Evolutionary conservation across 2,329 filamentous ascomycete species (phyloP).

Genomic region (Lizonia empirigonia): DNA sequence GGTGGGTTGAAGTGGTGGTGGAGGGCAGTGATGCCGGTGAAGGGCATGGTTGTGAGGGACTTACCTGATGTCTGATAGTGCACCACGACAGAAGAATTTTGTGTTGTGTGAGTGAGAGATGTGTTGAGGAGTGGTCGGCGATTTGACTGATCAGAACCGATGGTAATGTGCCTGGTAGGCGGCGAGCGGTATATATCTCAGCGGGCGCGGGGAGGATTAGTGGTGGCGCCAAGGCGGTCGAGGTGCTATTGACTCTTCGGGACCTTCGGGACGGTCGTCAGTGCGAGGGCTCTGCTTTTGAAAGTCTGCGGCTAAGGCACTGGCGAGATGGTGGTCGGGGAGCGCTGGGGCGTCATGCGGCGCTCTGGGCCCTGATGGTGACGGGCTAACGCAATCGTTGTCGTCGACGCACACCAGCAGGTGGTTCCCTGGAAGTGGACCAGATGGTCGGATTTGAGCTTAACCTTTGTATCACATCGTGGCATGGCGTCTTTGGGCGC

Average conservation of each 20-base stretch:
- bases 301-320: conserved; percentile 43
- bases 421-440: conserved; percentile 40
- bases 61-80: conserved; percentile 9
- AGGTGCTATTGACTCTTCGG: conserved; percentile 44
- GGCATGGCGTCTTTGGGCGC: conserved; percentile 42
- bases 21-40: background rate
- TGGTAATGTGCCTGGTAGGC: conserved; percentile 38
- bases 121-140: conserved; percentile 17
- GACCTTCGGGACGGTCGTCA: conserved; percentile 41
- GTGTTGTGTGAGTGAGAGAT: conserved; percentile 17
- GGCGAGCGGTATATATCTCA: conserved; percentile 43
- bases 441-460: conserved; percentile 50
- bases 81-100: conserved; percentile 4
- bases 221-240: conserved; percentile 39
- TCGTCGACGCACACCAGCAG: conserved; percentile 33
- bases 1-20: background rate
- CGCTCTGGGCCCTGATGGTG: conserved; percentile 40
- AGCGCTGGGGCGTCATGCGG: conserved; percentile 45
- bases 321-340: conserved; percentile 41
- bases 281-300: conserved; percentile 46
- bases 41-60: background rate
- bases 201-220: conserved; percentile 35
- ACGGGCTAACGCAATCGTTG: conserved; percentile 44
- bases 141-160: conserved; percentile 27
- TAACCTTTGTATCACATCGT: conserved; percentile 50